Evolutionary conservation across 2,329 filamentous ascomycete species (phyloP).

Genomic region (Cladosporium cucumerinum): DNA sequence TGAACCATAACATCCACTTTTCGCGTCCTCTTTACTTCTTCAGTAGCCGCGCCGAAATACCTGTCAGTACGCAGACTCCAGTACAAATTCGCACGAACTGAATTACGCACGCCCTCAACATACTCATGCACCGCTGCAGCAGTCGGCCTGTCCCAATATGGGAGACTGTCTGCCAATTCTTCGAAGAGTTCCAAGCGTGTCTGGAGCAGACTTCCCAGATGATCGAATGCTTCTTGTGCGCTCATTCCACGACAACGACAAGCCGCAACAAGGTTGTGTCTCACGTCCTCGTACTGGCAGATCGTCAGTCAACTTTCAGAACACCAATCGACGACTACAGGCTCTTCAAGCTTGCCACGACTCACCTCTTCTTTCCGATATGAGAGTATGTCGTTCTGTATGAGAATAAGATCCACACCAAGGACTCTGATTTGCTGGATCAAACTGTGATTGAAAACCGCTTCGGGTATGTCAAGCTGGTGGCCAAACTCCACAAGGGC

Average conservation of each 20-base stretch:
- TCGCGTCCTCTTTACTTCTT: background rate
- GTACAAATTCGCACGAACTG: background rate
- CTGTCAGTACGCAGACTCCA: slow-evolving; percentile 1
- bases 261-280: slow-evolving; percentile 12
- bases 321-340: too few species aligned
- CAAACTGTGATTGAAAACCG: background rate
- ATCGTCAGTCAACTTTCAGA: background rate
- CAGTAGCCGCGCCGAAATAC: background rate
- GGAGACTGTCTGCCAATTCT: background rate
- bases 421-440: background rate
- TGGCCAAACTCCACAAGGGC: slow-evolving; percentile 10
- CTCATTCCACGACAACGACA: background rate
- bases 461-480: background rate
- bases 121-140: background rate
- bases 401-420: slow-evolving; percentile 2
- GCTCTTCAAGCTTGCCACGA: too few species aligned
- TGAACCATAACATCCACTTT: background rate
- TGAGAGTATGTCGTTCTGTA: slow-evolving; percentile 13
- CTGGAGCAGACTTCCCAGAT: background rate
- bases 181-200: background rate
- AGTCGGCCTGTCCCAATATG: background rate
- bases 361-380: slow-evolving; percentile 11
- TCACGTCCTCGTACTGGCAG: background rate
- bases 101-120: background rate
- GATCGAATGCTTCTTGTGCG: slow-evolving; percentile 6